Percentiles rank a stretch among this genome's conserved stretches.
phyloP scores from a whole-genome alignment of 192 early-diverging fungal species.

The Coemansia sp. region DNA sequence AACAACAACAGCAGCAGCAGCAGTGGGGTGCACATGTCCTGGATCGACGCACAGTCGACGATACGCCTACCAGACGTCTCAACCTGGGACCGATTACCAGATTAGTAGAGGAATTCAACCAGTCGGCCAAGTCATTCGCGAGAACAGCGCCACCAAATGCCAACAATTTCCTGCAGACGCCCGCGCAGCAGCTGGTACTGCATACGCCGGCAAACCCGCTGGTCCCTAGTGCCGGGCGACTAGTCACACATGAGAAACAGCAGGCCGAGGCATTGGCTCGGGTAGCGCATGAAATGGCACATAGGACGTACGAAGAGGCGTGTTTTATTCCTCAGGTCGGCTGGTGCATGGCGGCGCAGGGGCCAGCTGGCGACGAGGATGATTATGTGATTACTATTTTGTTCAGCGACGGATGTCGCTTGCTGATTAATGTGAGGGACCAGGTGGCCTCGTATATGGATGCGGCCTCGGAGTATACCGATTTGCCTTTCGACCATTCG shows the following conservation, averaged over 20 bases:
- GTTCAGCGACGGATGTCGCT: slow-evolving; percentile 45
- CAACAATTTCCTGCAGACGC: background rate
- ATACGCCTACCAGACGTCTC: slow-evolving; percentile 32
- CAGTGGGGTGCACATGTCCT: slow-evolving; percentile 29
- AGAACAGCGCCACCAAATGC: background rate
- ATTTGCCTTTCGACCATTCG: slow-evolving; percentile 32
- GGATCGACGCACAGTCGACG: slow-evolving; percentile 34
- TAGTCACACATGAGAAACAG: background rate
- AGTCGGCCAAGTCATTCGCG: background rate
- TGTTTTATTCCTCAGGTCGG: slow-evolving; percentile 49
- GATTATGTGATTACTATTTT: slow-evolving; percentile 34
- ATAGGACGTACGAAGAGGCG: slow-evolving; percentile 12
- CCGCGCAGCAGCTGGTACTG: slow-evolving; percentile 14
- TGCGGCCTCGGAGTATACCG: slow-evolving; percentile 13
- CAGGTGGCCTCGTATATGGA: slow-evolving; percentile 30
- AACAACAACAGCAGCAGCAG: background rate
- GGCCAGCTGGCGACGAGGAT: slow-evolving; percentile 2
- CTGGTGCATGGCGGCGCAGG: slow-evolving; percentile 47
- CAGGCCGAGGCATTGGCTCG: background rate
- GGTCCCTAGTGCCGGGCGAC: background rate
- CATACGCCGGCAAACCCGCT: slow-evolving; percentile 15
- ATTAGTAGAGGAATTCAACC: slow-evolving; percentile 39
- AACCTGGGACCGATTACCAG: slow-evolving; percentile 39
- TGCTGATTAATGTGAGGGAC: slow-evolving; percentile 27
- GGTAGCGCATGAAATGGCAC: slow-evolving; percentile 1